phyloP scores from a whole-genome alignment of 345 rosid genomes.

The Eucalyptus curtisii region DNA sequence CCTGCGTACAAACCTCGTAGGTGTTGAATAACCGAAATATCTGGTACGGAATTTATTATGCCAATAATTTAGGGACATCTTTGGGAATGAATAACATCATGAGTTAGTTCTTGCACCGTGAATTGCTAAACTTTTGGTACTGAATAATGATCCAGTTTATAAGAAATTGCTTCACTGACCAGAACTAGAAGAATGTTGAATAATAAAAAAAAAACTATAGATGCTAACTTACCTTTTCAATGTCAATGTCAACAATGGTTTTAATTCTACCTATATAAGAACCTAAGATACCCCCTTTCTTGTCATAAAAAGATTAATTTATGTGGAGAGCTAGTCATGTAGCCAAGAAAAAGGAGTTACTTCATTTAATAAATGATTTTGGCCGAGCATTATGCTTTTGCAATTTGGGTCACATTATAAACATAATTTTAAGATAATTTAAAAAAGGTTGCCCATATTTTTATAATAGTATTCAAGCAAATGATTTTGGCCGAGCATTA shows the following conservation, averaged over 20 bases:
- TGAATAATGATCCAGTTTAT: too few relatives aligned
- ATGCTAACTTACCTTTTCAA: too few relatives aligned
- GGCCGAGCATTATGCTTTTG: not conserved
- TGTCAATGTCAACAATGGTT: too few relatives aligned
- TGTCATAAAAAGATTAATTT: not conserved
- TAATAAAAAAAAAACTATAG: too few relatives aligned
- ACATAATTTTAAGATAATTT: too few relatives aligned
- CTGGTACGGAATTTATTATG: fast-evolving
- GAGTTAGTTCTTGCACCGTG: too few relatives aligned
- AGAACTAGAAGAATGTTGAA: too few relatives aligned
- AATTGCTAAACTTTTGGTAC: too few relatives aligned
- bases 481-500: too few relatives aligned
- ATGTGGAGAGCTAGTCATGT: not conserved
- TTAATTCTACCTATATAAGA: not conserved
- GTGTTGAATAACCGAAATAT: too few relatives aligned
- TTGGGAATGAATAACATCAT: fast-evolving
- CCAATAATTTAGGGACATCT: fast-evolving
- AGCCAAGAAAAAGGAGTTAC: not conserved
- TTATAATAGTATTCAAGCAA: not conserved
- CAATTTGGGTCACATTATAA: not conserved
- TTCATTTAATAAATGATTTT: too few relatives aligned
- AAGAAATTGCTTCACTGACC: fast-evolving
- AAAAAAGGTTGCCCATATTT: not conserved
- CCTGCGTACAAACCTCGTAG: fast-evolving
- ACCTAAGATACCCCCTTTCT: not conserved